Percentiles rank a stretch among this genome's conserved stretches.
These are phyloP conservation scores for Chytriomyces hyalinus DNA, from an alignment of 192 early-diverging fungal genomes.

Conservation along the genomic window DNA sequence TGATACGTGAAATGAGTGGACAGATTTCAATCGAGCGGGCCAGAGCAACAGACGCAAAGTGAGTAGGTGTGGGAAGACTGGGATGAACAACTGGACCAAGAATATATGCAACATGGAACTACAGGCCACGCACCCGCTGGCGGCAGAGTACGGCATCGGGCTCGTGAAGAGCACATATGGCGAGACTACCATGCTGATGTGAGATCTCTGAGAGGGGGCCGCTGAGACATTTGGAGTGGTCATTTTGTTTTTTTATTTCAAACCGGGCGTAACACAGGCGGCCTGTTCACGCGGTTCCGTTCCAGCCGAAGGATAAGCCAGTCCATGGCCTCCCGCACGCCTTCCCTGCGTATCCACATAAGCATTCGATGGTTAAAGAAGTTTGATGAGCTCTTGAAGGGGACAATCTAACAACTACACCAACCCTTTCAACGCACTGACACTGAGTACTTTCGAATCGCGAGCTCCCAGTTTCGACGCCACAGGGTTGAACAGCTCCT, in stretches of 20 bases:
- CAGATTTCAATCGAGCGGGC: no score
- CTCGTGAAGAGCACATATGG: background rate
- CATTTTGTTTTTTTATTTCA: background rate
- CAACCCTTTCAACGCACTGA: slow-evolving; percentile 85
- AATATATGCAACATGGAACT: no score
- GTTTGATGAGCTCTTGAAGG: slow-evolving; percentile 8
- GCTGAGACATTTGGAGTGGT: background rate
- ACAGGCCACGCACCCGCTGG: no score
- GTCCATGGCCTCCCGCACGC: slow-evolving; percentile 86
- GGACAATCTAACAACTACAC: slow-evolving; percentile 13
- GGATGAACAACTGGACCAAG: no score
- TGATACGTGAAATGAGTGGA: no score
- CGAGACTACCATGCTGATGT: background rate
- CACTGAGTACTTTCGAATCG: slow-evolving; percentile 84
- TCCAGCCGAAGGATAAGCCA: slow-evolving; percentile 87
- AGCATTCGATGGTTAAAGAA: background rate
- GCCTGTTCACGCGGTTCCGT: slow-evolving; percentile 78
- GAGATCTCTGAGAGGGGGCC: background rate
- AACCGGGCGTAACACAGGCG: slow-evolving; percentile 66
- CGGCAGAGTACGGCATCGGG: background rate
- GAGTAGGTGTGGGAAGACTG: no score
- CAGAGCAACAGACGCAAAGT: no score
- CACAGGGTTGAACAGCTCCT: slow-evolving; percentile 90
- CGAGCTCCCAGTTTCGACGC: slow-evolving; percentile 81
- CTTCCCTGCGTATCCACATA: slow-evolving; percentile 59